These are phyloP conservation scores for Leccinum rimulosum DNA, from an alignment of 768 basidiomycete genomes.

Conservation along the genomic window DNA sequence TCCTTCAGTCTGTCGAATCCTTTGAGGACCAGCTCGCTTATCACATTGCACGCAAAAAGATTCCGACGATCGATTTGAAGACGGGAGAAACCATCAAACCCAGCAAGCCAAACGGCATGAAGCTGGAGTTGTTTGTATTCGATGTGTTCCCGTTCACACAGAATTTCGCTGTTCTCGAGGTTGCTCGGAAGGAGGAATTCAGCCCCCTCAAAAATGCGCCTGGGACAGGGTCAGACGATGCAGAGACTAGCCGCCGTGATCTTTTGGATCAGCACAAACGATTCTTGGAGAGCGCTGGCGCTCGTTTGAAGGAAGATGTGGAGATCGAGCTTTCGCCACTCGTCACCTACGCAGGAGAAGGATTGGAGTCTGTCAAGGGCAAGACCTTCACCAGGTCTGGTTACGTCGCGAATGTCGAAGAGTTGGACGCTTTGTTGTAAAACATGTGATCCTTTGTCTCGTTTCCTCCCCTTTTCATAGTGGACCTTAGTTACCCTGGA, in stretches of 20 bases:
- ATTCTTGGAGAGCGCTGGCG: slow-evolving; percentile 81
- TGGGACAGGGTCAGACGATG: slow-evolving; percentile 85
- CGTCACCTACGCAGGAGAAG: slow-evolving; percentile 91
- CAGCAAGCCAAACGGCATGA: slow-evolving; percentile 94
- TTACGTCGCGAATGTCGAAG: slow-evolving; percentile 58
- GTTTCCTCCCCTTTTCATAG: slow-evolving; percentile 2
- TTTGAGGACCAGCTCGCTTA: slow-evolving; percentile 91
- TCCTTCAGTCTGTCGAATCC: slow-evolving; percentile 70
- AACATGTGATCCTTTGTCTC: slow-evolving; percentile 1
- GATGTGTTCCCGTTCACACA: slow-evolving; percentile 95
- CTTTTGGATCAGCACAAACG: slow-evolving; percentile 83
- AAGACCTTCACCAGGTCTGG: slow-evolving; percentile 78
- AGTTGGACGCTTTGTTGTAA: slow-evolving; percentile 67
- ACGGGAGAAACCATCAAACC: slow-evolving; percentile 77
- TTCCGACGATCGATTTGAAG: slow-evolving; percentile 72
- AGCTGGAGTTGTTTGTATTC: slow-evolving; percentile 97
- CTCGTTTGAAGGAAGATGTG: slow-evolving; percentile 62
- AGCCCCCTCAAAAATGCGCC: slow-evolving; percentile 98
- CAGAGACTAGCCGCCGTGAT: slow-evolving; percentile 87
- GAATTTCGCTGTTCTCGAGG: slow-evolving; percentile 84
- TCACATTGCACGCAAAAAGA: slow-evolving; percentile 99
- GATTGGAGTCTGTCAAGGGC: slow-evolving; percentile 74
- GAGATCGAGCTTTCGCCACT: slow-evolving; percentile 91
- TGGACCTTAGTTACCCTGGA: slow-evolving; percentile 2
- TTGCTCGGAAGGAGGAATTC: slow-evolving; percentile 86